Evolutionary conservation across 192 early-diverging fungal genomes (phyloP).

Genomic region (Chytriomyces sp.): DNA sequence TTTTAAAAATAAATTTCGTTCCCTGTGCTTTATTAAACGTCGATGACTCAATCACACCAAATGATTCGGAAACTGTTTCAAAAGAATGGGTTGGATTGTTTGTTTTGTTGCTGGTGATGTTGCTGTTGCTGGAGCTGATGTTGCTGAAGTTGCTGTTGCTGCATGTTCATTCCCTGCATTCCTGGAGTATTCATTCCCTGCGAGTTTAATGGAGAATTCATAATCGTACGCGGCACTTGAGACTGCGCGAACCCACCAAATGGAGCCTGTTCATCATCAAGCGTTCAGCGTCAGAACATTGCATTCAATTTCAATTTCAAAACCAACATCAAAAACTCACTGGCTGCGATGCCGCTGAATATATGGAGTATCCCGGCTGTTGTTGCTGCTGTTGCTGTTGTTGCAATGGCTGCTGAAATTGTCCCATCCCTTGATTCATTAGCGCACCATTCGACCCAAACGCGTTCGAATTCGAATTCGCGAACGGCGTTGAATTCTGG

Average conservation of each 20-base stretch:
- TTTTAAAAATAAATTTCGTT: neutral
- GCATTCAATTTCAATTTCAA: neutral
- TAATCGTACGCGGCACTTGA: neutral
- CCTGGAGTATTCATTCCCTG: neutral
- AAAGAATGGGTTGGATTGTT: neutral
- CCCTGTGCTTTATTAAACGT: neutral
- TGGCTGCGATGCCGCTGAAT: neutral
- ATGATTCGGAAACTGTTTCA: neutral
- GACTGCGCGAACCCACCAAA: neutral
- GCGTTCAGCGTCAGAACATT: neutral
- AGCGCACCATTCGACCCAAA: no score
- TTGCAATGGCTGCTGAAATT: constrained; percentile 16
- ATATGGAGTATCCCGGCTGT: neutral
- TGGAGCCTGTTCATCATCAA: neutral
- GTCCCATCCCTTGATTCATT: neutral
- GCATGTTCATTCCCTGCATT: neutral
- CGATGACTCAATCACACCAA: no score
- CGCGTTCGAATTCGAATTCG: neutral
- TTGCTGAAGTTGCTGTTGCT: neutral
- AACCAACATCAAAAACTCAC: no score
- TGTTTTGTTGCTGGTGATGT: neutral
- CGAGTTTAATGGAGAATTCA: neutral
- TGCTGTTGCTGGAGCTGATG: neutral
- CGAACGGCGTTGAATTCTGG: neutral
- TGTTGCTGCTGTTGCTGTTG: constrained; percentile 20